A percentile compares a stretch with the other conserved stretches of the same genome.
Conservation (phyloP, 768 basidiomycete species). For the Paxillus ammoniavirescens region DNA sequence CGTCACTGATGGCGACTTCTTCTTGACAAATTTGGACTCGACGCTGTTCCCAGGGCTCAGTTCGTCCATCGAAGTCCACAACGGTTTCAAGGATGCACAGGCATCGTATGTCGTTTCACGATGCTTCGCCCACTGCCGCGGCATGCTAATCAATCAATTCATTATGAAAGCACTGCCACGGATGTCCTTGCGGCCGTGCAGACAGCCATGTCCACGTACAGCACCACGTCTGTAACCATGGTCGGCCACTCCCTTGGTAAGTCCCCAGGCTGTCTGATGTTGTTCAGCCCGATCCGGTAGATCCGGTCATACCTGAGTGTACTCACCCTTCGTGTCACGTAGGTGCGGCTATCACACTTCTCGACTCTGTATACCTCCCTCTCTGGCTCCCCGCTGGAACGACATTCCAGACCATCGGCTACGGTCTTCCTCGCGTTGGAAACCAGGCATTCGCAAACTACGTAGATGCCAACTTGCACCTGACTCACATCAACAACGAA, state of each 20-base stretch:
- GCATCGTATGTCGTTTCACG: slow-evolving; percentile 32
- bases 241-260: slow-evolving; percentile 46
- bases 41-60: slow-evolving; percentile 47
- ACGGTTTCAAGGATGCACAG: slow-evolving; percentile 45
- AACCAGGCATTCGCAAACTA: slow-evolving; percentile 59
- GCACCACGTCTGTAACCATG: slow-evolving; percentile 36
- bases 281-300: background rate
- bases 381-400: slow-evolving; percentile 30
- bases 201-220: slow-evolving; percentile 33
- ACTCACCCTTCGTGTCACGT: background rate
- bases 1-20: slow-evolving; percentile 40
- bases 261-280: background rate
- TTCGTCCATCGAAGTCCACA: slow-evolving; percentile 40
- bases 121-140: background rate
- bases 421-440: slow-evolving; percentile 42
- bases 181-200: slow-evolving; percentile 41
- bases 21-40: slow-evolving; percentile 31
- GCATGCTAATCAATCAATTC: background rate
- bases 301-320: background rate
- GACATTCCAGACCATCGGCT: slow-evolving; percentile 26
- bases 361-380: slow-evolving; percentile 37
- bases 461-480: slow-evolving; percentile 41
- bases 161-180: slow-evolving; percentile 26
- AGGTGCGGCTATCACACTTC: slow-evolving; percentile 36
- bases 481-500: slow-evolving; percentile 55